Evolutionary conservation across 2,329 filamentous ascomycete genomes (phyloP), one percentile per base, ranked within the genome.

Genomic region (Malbranchea zuffiana): DNA sequence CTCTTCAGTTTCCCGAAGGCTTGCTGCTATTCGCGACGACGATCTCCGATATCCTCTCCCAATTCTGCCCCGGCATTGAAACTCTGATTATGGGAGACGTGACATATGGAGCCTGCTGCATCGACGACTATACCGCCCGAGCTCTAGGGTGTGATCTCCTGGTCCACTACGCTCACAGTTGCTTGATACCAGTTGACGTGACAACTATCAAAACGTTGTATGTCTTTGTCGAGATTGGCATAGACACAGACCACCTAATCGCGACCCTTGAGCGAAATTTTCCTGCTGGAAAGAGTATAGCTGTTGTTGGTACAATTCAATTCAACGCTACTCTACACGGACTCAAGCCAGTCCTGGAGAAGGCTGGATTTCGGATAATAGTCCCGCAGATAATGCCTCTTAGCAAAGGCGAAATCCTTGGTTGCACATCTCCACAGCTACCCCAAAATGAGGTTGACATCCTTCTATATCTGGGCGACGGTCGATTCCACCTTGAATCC

Each of bases 1-100:
- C 88, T 0, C 69, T 98, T n/a, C 90, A 98, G 61, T 90, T 98
- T 69, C 90, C 90, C 4, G 92, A 98, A 61, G 90, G 90, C 1
- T 72, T 98, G 1, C 74, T 98, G 18, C 69, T 98, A 39, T 98
- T 98, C 57, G 90, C 90, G 15, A 96, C 90, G 17, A 98, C 90
- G 23, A 88, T 98, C 48, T 94, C 90, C 3, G 90, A 98, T 56
- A 96, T 98, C 50, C 68, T 98, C 32, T 84, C 82, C 1, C 82
- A 87, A 55, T 98, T 98, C 65, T 98, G 90, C 54, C 81, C 85
- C 0, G 86, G 82, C 1, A 80, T 82, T 26, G 84, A 92, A 57
- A 96, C 88, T 2, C 69, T 96, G 37, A 98, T 98, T 59, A 98
- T 98, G 90, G 90, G 90, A 43, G 90, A 98, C 57, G 90, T 98